Evolutionary conservation across 129 eudicot species (phyloP).

Genomic region (Mikania micrantha): DNA sequence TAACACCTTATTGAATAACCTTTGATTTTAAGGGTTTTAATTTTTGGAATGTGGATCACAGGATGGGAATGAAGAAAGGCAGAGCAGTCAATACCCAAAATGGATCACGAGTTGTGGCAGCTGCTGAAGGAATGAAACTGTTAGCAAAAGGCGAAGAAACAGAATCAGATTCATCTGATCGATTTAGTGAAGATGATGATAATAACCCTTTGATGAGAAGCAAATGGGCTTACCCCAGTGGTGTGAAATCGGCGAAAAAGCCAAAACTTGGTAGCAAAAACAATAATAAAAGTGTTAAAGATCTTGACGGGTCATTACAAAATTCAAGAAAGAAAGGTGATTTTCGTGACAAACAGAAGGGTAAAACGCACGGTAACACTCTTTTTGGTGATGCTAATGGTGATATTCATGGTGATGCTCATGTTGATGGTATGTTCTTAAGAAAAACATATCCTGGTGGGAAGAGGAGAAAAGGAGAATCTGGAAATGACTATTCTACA

Average conservation of each 20-base stretch:
- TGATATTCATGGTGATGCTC: slow-evolving; percentile 29
- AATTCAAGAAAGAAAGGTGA: slow-evolving; percentile 30
- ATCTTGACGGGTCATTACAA: slow-evolving; percentile 40
- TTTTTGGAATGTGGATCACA: slow-evolving; percentile 22
- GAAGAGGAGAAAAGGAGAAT: slow-evolving; percentile 55
- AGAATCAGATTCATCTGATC: slow-evolving; percentile 86
- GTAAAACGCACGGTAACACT: slow-evolving; percentile 44
- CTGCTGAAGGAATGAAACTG: slow-evolving; percentile 40
- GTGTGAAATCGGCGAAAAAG: slow-evolving; percentile 45
- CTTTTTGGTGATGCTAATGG: slow-evolving; percentile 24
- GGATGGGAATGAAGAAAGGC: slow-evolving; percentile 36
- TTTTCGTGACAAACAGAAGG: slow-evolving; percentile 41
- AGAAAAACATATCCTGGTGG: slow-evolving; percentile 29
- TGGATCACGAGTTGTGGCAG: slow-evolving; percentile 38
- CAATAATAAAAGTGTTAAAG: slow-evolving; percentile 23
- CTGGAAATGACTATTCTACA: slow-evolving; percentile 31
- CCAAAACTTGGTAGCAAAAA: slow-evolving; percentile 38
- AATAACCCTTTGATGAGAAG: slow-evolving; percentile 91
- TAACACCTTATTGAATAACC: background rate
- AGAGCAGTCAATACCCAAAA: slow-evolving; percentile 37
- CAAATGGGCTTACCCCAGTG: slow-evolving; percentile 74
- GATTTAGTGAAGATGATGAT: slow-evolving; percentile 52
- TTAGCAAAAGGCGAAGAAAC: slow-evolving; percentile 68
- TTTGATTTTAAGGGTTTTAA: background rate
- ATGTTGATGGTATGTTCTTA: slow-evolving; percentile 28